phyloP scores from a whole-genome alignment of 331 rosid genomes.

The Stylosanthes scabra region DNA sequence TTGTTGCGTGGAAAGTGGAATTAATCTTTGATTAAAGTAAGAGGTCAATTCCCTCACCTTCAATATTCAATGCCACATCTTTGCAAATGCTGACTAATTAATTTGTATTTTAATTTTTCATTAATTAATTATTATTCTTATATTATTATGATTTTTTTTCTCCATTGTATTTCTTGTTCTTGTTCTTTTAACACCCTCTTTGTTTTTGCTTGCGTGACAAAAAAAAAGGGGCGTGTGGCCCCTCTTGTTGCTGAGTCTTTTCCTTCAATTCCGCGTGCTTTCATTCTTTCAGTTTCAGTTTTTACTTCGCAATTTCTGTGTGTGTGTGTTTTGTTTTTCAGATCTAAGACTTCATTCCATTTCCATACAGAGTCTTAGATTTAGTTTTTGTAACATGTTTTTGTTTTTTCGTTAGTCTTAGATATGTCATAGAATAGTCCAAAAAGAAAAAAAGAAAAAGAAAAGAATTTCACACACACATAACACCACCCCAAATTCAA shows the following conservation, averaged over 20 bases:
- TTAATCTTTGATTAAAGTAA: too few species aligned
- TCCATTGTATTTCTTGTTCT: constrained; percentile 33
- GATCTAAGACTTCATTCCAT: constrained; percentile 58
- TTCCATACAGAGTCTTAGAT: not conserved
- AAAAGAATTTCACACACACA: not conserved
- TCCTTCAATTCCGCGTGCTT: constrained; percentile 33
- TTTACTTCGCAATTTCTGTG: too few species aligned
- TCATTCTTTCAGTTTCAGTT: not conserved
- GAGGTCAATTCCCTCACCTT: too few species aligned
- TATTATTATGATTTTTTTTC: too few species aligned
- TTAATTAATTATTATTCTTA: too few species aligned
- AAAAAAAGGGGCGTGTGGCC: constrained; percentile 31
- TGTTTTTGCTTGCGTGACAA: constrained; percentile 49
- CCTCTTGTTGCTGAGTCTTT: constrained; percentile 39
- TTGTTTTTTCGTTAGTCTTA: constrained; percentile 22
- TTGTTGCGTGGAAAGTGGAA: too few species aligned
- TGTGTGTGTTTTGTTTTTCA: constrained; percentile 25
- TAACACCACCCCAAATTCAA: not conserved
- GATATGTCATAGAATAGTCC: constrained; percentile 40
- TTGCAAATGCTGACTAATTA: too few species aligned
- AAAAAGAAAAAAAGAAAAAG: not conserved
- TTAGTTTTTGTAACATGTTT: not conserved
- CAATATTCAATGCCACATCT: too few species aligned
- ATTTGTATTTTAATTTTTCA: too few species aligned
- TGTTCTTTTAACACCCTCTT: too few species aligned